phyloP scores from a whole-genome alignment of 2,329 filamentous ascomycete genomes.

The Pestalotiopsis sp. region DNA sequence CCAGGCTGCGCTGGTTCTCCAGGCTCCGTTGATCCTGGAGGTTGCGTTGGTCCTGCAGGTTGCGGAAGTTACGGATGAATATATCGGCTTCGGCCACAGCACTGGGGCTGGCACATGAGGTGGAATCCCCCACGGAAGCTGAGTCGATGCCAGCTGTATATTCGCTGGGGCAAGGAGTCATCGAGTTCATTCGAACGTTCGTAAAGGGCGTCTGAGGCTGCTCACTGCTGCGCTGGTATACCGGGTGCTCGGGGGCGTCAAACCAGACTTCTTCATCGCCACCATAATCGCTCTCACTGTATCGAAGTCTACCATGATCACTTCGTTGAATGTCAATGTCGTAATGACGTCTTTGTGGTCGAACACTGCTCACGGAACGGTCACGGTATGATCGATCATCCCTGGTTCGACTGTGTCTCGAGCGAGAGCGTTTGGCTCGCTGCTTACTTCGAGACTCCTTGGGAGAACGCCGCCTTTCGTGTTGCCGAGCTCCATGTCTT shows the following conservation, averaged over 20 bases:
- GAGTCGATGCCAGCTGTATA: background rate
- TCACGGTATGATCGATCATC: background rate
- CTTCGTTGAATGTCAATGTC: background rate
- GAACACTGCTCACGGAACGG: no score
- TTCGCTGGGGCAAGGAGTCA: background rate
- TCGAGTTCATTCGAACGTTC: background rate
- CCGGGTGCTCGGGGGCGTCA: background rate
- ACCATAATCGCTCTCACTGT: background rate
- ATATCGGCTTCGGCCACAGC: slow-evolving; percentile 11
- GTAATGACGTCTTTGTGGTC: background rate
- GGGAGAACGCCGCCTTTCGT: background rate
- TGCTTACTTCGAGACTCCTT: background rate
- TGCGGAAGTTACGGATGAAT: slow-evolving; percentile 5
- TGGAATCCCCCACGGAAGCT: background rate
- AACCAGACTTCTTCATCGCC: background rate
- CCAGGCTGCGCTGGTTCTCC: no score
- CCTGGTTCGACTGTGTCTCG: background rate
- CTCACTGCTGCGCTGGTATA: background rate
- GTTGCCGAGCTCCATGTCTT: background rate
- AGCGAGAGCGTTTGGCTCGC: background rate
- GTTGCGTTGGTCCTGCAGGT: no score
- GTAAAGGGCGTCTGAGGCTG: background rate
- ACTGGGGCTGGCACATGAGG: background rate
- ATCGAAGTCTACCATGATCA: background rate
- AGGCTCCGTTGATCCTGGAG: no score